Percentiles rank a stretch among this genome's conserved stretches.
These are phyloP conservation scores for Rasamsonia emersonii DNA, from an alignment of 2,329 filamentous ascomycete species.

Conservation along the genomic window DNA sequence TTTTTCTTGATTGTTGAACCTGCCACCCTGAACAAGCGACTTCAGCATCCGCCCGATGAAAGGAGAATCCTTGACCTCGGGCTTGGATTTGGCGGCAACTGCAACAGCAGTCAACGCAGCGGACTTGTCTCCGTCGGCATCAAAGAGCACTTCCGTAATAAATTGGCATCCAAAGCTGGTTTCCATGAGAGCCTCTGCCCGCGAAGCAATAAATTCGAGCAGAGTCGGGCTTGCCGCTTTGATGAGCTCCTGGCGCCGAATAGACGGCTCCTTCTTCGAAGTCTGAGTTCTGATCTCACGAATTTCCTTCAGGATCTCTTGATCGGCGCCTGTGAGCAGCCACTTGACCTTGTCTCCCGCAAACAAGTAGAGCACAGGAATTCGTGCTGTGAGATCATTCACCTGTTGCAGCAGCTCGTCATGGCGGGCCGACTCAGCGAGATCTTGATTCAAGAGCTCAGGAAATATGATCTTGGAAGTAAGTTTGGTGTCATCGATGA, in stretches of 20 bases:
- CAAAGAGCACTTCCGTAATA: slow-evolving; percentile 72
- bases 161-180: slow-evolving; percentile 82
- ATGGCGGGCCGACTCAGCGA: slow-evolving; percentile 27
- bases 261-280: slow-evolving; percentile 82
- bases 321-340: slow-evolving; percentile 55
- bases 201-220: slow-evolving; percentile 61
- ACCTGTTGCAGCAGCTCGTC: slow-evolving; percentile 37
- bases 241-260: slow-evolving; percentile 67
- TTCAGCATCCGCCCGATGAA: slow-evolving; percentile 78
- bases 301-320: slow-evolving; percentile 66
- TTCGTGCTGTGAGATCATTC: slow-evolving; percentile 43
- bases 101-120: slow-evolving; percentile 62
- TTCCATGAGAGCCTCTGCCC: slow-evolving; percentile 59
- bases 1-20: slow-evolving; percentile 68
- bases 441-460: slow-evolving; percentile 68
- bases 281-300: slow-evolving; percentile 71
- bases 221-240: slow-evolving; percentile 65
- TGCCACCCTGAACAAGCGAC: slow-evolving; percentile 79
- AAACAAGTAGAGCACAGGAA: slow-evolving; percentile 72
- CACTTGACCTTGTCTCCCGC: slow-evolving; percentile 53
- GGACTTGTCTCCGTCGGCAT: slow-evolving; percentile 65
- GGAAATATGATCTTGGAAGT: slow-evolving; percentile 77
- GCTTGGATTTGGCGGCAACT: slow-evolving; percentile 32
- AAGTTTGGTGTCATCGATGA: slow-evolving; percentile 89
- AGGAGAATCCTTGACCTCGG: slow-evolving; percentile 52